These are phyloP conservation scores for Xylaria sp. DNA, from an alignment of 2,329 filamentous ascomycete genomes.

Conservation along the genomic window DNA sequence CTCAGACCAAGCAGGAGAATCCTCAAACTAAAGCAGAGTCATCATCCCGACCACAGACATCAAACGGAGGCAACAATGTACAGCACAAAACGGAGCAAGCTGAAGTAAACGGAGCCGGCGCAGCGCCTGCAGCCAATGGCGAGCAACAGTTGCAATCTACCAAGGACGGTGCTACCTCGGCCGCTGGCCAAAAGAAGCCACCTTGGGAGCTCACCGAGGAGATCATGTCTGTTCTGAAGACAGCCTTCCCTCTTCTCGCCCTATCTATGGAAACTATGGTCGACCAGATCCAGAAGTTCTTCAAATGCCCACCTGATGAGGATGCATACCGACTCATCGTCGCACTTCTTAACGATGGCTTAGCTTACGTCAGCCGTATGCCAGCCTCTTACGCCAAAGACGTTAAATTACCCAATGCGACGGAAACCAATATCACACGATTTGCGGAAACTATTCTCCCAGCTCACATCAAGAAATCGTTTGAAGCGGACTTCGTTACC, in stretches of 20 bases:
- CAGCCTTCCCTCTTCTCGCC: slow-evolving; percentile 93
- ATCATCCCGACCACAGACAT: slow-evolving; percentile 62
- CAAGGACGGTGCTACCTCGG: slow-evolving; percentile 47
- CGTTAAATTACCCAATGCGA: slow-evolving; percentile 87
- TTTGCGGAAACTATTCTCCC: slow-evolving; percentile 98
- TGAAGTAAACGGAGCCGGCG: slow-evolving; percentile 48
- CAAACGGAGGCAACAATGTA: slow-evolving; percentile 58
- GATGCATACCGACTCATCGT: slow-evolving; percentile 98
- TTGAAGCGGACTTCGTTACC: slow-evolving; percentile 95
- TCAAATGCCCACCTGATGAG: slow-evolving; percentile 98
- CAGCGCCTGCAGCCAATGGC: slow-evolving; percentile 41
- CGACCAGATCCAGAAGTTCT: slow-evolving; percentile 98
- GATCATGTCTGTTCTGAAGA: slow-evolving; percentile 95
- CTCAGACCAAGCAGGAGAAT: slow-evolving; percentile 65
- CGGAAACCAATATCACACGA: slow-evolving; percentile 94
- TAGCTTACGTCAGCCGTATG: slow-evolving; percentile 91
- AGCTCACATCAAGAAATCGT: slow-evolving; percentile 92
- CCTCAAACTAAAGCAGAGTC: slow-evolving; percentile 56
- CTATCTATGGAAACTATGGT: slow-evolving; percentile 99
- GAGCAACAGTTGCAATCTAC: slow-evolving; percentile 45
- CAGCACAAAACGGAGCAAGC: slow-evolving; percentile 59
- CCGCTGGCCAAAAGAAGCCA: slow-evolving; percentile 71
- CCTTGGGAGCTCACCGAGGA: slow-evolving; percentile 98
- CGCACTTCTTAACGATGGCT: slow-evolving; percentile 93
- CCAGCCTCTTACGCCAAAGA: slow-evolving; percentile 89